Evolutionary conservation across 345 rosid genomes (phyloP).

Genomic region (Nasturtium officinale): DNA sequence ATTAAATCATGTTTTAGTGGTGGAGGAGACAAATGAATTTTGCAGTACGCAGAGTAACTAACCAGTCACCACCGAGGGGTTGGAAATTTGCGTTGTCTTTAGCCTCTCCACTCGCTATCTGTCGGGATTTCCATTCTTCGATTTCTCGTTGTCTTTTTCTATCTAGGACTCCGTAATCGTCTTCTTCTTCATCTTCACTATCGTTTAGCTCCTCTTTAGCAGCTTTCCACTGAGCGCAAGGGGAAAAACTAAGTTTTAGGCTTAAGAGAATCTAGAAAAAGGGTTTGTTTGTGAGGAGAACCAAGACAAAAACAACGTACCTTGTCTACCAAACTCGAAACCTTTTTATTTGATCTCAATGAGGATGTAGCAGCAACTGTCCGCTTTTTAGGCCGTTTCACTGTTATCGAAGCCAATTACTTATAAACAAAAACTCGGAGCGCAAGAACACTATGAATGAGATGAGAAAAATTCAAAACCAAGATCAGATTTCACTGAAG

Average conservation of each 20-base stretch:
- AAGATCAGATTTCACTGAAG: slow-evolving; percentile 1
- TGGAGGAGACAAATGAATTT: not conserved
- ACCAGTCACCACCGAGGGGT: slow-evolving; percentile 97
- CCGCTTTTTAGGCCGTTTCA: slow-evolving; percentile 70
- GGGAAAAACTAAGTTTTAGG: not conserved
- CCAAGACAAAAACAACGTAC: slow-evolving; percentile 42
- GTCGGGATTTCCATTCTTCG: slow-evolving; percentile 85
- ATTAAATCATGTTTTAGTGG: slow-evolving; percentile 2
- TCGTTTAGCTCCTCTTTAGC: slow-evolving; percentile 93
- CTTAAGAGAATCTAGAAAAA: not conserved
- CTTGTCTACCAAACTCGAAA: slow-evolving; percentile 95
- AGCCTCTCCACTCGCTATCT: slow-evolving; percentile 93
- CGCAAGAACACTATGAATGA: slow-evolving; percentile 1
- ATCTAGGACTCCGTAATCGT: slow-evolving; percentile 62
- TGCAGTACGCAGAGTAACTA: slow-evolving; percentile 30
- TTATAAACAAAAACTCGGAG: slow-evolving; percentile 16
- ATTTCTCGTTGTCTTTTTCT: slow-evolving; percentile 83
- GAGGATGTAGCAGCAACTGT: slow-evolving; percentile 70
- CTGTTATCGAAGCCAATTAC: slow-evolving; percentile 46
- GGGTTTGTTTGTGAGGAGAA: slow-evolving; percentile 12
- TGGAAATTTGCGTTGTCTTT: slow-evolving; percentile 95
- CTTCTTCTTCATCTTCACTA: slow-evolving; percentile 76
- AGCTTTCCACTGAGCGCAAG: slow-evolving; percentile 83
- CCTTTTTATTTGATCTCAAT: slow-evolving; percentile 89
- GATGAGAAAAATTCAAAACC: not conserved